Base-by-base conservation (phyloP, 345 rosid genomes). In the Moringa oleifera region DNA sequence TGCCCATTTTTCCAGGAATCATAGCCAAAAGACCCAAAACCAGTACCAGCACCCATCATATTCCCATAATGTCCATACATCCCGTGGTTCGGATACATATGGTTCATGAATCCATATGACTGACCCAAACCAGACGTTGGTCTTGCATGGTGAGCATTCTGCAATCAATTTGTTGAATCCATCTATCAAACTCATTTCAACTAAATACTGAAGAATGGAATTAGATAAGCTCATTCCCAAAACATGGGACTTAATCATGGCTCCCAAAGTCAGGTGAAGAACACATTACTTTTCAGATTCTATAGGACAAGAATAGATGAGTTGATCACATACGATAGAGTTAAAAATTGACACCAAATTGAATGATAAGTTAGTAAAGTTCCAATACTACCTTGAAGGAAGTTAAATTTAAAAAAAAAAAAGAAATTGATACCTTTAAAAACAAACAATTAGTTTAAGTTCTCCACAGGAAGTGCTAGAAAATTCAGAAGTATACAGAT, bases 1-100 rank as follows among this genome's bases (percentile, higher is more conserved):
- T 58, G 73, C 49, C 90, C 86, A 57, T 71, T 79, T 68, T 79
- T 82, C 90, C 84, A 78, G 0, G 82, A 76, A 66, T 81, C 84
- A 70, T 81, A 84, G 33, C 79, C 83, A 61, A 62, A 83, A 20
- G 86, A 73, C 56, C 80, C 87, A 64, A 66, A 81, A 13, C 77
- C 83, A 78, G 80, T 41, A 70, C 80, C 81, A 52, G 75, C 69
- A 59, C 76, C 71, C 18, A 68, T 52, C 52, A 78, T 63, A 55
- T 75, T 67, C 58, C 89, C 89, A 51, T 80, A 80, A n/a, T 75
- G 86, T 46, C 83, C 81, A 70, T 79, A 90, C 53, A 75, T 51
- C 65, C 79, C 73, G 33, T 65, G 75, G 70, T 68, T 79, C 15
- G 95, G 74, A 41, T 81, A 82, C 75, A 82, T 55, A 50, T 70